Base-by-base conservation (phyloP, 2,329 filamentous ascomycete species). In the Phoma herbarum region DNA sequence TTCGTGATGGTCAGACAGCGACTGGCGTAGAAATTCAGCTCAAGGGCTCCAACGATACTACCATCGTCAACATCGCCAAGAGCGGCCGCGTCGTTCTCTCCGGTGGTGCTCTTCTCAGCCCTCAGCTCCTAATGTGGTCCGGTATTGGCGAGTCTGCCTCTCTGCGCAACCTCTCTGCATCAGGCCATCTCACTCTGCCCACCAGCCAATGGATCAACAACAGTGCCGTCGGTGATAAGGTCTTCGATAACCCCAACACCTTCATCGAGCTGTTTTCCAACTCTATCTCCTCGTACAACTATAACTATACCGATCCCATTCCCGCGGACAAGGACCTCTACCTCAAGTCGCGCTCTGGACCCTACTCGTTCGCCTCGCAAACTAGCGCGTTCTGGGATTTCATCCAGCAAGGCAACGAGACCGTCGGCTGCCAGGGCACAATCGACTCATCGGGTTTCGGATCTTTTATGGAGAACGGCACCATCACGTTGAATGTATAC, bases 181-280 rank as follows among this genome's bases (percentile, higher is more conserved):
- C 70, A 25, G 78, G 78, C 12, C 70, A 78, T 11, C 69, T 82
- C 5, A 70, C 71, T 2, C 56, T 71, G 5, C 50, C 64, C 3
- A 59, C 78, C 2, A 70, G 74, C 8, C 72, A 78, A 22, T 85
- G 83, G 83, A 78, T 86, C 57, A 79, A 82, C 67, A 83, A 82
- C 65, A 77, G 77, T 0, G 75, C 78, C 4, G 79, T 86, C 4
- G 84, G 84, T 42, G 73, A 78, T 14, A 80, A 80, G 31, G 79
- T 85, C 26, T 86, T 84, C 61, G 83, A 85, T 65, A 86, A 85
- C 64, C 83, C 84, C 5, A 85, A 85, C 60, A 85, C 83, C 1
- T 84, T 82, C 60, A 82, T 85, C 67, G 80, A 82, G 62, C 74
- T 85, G 1, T 76, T 76, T 1, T 72, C 72, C 3, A 75, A 80